Percentiles rank a stretch among this genome's conserved stretches.
Evolutionary conservation across 2,329 filamentous ascomycete genomes (phyloP).

Genomic region (Phialocephala subalpina): DNA sequence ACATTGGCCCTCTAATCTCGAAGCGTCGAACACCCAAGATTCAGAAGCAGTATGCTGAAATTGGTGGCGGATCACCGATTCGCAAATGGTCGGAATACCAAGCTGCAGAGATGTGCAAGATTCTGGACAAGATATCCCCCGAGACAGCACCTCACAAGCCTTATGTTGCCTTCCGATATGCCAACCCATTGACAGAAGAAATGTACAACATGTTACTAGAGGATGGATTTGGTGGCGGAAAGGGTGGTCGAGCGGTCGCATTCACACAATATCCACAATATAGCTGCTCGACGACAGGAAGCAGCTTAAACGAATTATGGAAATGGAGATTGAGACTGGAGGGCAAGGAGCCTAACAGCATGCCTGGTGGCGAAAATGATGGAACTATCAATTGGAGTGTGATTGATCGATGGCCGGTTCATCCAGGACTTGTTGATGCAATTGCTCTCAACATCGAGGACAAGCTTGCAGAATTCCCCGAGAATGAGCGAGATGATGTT

Average conservation of each 20-base stretch:
- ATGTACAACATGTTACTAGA: constrained; percentile 85
- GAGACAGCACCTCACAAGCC: constrained; percentile 96
- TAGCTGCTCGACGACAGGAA: constrained; percentile 96
- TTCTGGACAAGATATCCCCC: constrained; percentile 88
- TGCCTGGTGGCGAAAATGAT: constrained; percentile 50
- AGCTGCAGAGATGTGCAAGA: constrained; percentile 94
- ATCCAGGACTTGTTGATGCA: constrained; percentile 87
- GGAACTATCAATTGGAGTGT: constrained; percentile 94
- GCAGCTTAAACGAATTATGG: constrained; percentile 96
- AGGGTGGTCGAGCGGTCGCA: constrained; percentile 91
- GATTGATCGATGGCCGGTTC: constrained; percentile 97
- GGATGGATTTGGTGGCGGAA: constrained; percentile 90
- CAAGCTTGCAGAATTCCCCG: constrained; percentile 83
- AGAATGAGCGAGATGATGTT: constrained; percentile 79
- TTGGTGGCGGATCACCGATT: constrained; percentile 97
- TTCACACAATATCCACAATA: constrained; percentile 99
- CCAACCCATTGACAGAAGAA: constrained; percentile 90
- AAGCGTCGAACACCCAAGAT: constrained; percentile 93
- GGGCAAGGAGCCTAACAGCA: constrained; percentile 64
- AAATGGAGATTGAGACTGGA: constrained; percentile 93
- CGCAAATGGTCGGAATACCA: constrained; percentile 98
- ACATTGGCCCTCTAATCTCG: constrained; percentile 89
- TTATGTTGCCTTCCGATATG: constrained; percentile 97
- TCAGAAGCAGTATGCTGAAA: constrained; percentile 91
- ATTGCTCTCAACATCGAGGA: constrained; percentile 93